phyloP scores from a whole-genome alignment of 495 filamentous ascomycete species.

The Bacidia gigantensis region DNA sequence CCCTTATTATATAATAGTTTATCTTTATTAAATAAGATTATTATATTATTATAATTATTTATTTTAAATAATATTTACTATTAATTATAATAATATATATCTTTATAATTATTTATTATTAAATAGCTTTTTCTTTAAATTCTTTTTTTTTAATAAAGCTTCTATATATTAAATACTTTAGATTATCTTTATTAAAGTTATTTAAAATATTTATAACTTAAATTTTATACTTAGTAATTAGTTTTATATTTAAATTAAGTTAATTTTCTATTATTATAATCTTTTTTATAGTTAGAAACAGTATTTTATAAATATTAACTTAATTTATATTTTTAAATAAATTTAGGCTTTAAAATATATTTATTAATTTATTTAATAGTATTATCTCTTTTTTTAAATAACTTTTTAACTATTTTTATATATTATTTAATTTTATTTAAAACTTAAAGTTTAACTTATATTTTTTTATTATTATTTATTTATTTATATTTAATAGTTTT shows the following conservation, averaged over 20 bases:
- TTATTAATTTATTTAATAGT: neutral
- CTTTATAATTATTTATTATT: neutral
- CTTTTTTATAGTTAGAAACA: neutral
- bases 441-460: neutral
- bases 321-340: neutral
- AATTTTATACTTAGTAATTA: neutral
- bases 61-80: neutral
- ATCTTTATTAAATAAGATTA: neutral
- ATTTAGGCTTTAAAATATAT: neutral
- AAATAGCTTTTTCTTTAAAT: no score
- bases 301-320: neutral
- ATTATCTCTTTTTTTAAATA: neutral
- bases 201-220: no score
- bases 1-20: neutral
- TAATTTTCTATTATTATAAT: neutral
- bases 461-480: slow-evolving; percentile 1
- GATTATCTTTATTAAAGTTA: no score
- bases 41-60: neutral
- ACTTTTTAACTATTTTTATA: neutral
- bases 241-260: neutral
- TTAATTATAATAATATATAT: neutral
- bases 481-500: neutral
- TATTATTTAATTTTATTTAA: slow-evolving; percentile 1
- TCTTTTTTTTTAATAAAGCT: no score
- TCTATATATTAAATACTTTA: no score